phyloP scores from a whole-genome alignment of 1,139 yeast species.

The Zygoascus hellenicus region DNA sequence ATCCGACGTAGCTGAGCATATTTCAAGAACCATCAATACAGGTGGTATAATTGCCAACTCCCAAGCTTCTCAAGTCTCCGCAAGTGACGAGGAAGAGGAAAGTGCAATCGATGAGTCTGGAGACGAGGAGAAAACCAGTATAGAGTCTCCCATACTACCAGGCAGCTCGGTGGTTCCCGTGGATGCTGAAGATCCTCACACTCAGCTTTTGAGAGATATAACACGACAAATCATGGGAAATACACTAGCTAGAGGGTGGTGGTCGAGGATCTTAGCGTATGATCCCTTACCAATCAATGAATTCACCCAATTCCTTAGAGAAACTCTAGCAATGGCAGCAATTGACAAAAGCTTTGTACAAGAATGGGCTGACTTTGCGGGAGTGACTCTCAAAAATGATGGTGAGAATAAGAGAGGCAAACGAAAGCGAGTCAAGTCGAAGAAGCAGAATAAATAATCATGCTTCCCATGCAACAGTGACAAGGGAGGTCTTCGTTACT shows the following conservation, averaged over 20 bases:
- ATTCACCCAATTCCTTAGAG: constrained; percentile 16
- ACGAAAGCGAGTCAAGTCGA: background rate
- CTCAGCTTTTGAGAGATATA: constrained; percentile 12
- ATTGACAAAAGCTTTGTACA: constrained; percentile 17
- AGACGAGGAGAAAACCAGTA: too few species aligned
- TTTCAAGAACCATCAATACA: too few species aligned
- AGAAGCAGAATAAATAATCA: background rate
- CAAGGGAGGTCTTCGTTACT: too few species aligned
- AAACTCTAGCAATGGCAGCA: constrained; percentile 13
- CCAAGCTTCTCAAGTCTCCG: background rate
- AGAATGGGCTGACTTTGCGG: constrained; percentile 23
- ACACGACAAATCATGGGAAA: constrained; percentile 12
- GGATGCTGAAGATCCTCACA: background rate
- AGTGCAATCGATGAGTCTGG: too few species aligned
- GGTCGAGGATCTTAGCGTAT: constrained; percentile 20
- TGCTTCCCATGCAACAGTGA: too few species aligned
- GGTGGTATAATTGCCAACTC: background rate
- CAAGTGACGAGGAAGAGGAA: too few species aligned
- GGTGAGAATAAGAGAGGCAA: background rate
- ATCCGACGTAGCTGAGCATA: too few species aligned
- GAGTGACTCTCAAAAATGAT: constrained; percentile 16
- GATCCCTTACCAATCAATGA: constrained; percentile 19
- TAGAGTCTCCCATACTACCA: too few species aligned
- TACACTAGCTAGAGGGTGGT: constrained; percentile 14
- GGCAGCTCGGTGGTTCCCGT: too few species aligned